A percentile compares a stretch with the other conserved stretches of the same genome.
Conservation (phyloP, 1,139 yeast species). For the Zygosaccharomyces sapae region DNA sequence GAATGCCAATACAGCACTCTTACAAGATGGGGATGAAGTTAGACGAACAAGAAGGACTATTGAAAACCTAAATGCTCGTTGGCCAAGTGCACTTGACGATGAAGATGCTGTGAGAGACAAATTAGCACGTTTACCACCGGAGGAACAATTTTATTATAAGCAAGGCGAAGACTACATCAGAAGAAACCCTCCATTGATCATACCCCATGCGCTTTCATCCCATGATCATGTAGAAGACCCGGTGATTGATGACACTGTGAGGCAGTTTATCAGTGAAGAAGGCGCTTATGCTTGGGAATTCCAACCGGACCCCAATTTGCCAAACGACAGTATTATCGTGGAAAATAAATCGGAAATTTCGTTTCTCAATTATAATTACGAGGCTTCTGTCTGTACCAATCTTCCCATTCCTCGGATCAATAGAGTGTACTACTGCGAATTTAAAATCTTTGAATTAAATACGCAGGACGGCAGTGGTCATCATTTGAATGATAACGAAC, state of each 20-base stretch:
- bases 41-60: constrained; percentile 13
- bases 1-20: constrained; percentile 19
- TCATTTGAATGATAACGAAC: constrained; percentile 37
- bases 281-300: constrained; percentile 95
- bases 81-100: constrained; percentile 59
- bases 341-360: constrained; percentile 72
- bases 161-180: constrained; percentile 51
- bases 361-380: constrained; percentile 63
- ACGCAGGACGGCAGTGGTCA: constrained; percentile 44
- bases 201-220: constrained; percentile 38
- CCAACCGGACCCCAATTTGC: constrained; percentile 61
- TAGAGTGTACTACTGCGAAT: constrained; percentile 88
- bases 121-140: constrained; percentile 60
- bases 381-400: constrained; percentile 77
- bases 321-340: constrained; percentile 57
- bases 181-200: constrained; percentile 50
- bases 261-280: constrained; percentile 67
- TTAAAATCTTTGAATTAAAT: constrained; percentile 61
- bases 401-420: constrained; percentile 81
- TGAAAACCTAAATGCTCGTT: constrained; percentile 32
- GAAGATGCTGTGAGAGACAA: constrained; percentile 62
- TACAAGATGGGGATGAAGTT: constrained; percentile 16
- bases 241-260: constrained; percentile 49
- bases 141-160: constrained; percentile 72
- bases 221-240: constrained; percentile 44